Evolutionary conservation across 192 early-diverging fungal genomes (phyloP).

Genomic region (Backusella psychrophila): DNA sequence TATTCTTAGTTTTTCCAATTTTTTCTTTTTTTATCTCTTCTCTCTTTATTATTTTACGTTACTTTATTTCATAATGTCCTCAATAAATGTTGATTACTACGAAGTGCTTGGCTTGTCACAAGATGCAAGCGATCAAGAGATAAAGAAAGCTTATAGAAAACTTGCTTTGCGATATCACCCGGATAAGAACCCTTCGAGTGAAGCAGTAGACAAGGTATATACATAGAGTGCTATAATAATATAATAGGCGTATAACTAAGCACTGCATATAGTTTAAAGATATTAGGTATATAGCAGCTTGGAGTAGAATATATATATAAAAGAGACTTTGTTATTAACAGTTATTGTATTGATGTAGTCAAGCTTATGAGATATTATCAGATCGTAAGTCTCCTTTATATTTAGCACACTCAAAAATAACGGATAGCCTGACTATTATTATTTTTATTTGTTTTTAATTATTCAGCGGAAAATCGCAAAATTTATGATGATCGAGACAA

Average conservation of each 20-base stretch:
- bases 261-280: slow-evolving; percentile 2
- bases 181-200: slow-evolving; percentile 55
- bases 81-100: slow-evolving; percentile 47
- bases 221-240: not conserved
- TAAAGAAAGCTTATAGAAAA: slow-evolving; percentile 63
- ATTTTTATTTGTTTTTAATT: not conserved
- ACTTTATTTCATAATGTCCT: not conserved
- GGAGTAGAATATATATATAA: not conserved
- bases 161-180: slow-evolving; percentile 63
- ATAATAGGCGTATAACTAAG: not conserved
- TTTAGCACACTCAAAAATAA: not conserved
- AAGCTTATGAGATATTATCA: slow-evolving; percentile 16
- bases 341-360: not conserved
- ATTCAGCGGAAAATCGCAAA: slow-evolving; percentile 6
- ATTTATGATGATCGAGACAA: not conserved
- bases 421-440: not conserved
- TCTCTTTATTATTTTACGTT: not conserved
- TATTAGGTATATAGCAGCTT: not conserved
- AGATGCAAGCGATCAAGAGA: slow-evolving; percentile 68
- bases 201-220: slow-evolving; percentile 21
- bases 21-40: not conserved
- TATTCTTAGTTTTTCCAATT: not conserved
- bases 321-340: not conserved
- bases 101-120: slow-evolving; percentile 84
- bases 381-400: slow-evolving; percentile 3